Conservation (phyloP, 352 stramenopile species). For the Globisporangium takayamanum region DNA sequence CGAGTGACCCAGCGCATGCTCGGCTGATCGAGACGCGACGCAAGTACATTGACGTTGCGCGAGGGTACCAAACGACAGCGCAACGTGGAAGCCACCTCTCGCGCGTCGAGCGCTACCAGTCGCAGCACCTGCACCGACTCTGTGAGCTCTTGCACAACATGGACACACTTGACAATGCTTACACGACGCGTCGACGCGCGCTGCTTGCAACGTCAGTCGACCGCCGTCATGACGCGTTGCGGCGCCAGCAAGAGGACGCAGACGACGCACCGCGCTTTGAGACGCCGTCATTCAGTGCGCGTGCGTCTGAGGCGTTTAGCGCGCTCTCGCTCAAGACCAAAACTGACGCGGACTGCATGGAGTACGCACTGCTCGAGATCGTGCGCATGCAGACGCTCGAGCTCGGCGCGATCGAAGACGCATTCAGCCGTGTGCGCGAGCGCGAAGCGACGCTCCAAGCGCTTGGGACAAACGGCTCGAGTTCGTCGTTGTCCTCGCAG, state of each 20-base stretch:
- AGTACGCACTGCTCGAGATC: slow-evolving; percentile 73
- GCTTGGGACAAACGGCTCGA: slow-evolving; percentile 9
- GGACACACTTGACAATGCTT: slow-evolving; percentile 56
- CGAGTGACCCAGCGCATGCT: slow-evolving; percentile 13
- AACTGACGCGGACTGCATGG: slow-evolving; percentile 73
- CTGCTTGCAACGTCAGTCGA: slow-evolving; percentile 25
- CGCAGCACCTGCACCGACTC: slow-evolving; percentile 59
- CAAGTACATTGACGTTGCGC: slow-evolving; percentile 62
- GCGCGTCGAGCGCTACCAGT: slow-evolving; percentile 50
- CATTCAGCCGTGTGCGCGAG: slow-evolving; percentile 46
- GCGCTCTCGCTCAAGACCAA: slow-evolving; percentile 61
- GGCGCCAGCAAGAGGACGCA: slow-evolving; percentile 36
- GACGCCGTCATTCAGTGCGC: slow-evolving; percentile 56
- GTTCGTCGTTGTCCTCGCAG: too few relatives aligned
- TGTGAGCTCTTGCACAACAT: slow-evolving; percentile 70
- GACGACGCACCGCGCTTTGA: slow-evolving; percentile 46
- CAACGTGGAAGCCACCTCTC: slow-evolving; percentile 65
- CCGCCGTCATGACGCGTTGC: slow-evolving; percentile 17
- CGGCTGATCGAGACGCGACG: slow-evolving; percentile 39
- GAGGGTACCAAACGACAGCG: slow-evolving; percentile 46
- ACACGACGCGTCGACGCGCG: slow-evolving; percentile 28
- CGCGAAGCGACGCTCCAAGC: slow-evolving; percentile 42
- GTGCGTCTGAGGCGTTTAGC: slow-evolving; percentile 66
- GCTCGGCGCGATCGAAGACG: slow-evolving; percentile 66
- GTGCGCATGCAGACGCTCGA: slow-evolving; percentile 79